A percentile compares a stretch with the other conserved stretches of the same genome.
phyloP scores from a whole-genome alignment of 2,329 filamentous ascomycete genomes.

The Monosporascus sp. region DNA sequence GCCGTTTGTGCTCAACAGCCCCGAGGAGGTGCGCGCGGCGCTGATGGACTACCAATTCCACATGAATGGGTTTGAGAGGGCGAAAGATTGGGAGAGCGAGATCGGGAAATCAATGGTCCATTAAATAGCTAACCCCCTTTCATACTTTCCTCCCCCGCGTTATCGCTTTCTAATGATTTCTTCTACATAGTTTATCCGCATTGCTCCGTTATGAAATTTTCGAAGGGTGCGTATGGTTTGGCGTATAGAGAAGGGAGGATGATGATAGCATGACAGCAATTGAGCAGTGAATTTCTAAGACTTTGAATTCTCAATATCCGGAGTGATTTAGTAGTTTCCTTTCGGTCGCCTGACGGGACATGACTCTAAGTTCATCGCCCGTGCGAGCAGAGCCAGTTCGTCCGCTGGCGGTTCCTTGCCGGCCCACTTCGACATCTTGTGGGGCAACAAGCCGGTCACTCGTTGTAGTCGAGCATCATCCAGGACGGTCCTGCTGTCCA shows the following conservation, averaged over 20 bases:
- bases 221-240: conserved; percentile 4
- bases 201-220: not conserved
- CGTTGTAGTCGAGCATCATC: conserved; percentile 14
- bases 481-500: conserved; percentile 6
- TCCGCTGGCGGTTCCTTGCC: conserved; percentile 11
- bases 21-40: conserved; percentile 62
- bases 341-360: conserved; percentile 18
- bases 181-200: conserved; percentile 10
- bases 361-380: conserved; percentile 15
- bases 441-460: conserved; percentile 18
- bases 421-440: conserved; percentile 10
- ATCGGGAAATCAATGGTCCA: conserved; percentile 28
- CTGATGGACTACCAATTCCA: conserved; percentile 61
- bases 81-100: conserved; percentile 65
- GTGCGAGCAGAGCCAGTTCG: conserved; percentile 15
- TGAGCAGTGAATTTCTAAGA: conserved; percentile 8
- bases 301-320: not conserved
- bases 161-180: not conserved
- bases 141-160: not conserved
- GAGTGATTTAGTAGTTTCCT: conserved; percentile 8
- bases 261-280: conserved; percentile 4
- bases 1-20: conserved; percentile 60
- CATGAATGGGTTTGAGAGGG: conserved; percentile 65
- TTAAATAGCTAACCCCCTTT: conserved; percentile 3
- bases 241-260: conserved; percentile 5